Evolutionary conservation across 2,329 filamentous ascomycete species (phyloP).

Genomic region (Aspergillus intermedius): DNA sequence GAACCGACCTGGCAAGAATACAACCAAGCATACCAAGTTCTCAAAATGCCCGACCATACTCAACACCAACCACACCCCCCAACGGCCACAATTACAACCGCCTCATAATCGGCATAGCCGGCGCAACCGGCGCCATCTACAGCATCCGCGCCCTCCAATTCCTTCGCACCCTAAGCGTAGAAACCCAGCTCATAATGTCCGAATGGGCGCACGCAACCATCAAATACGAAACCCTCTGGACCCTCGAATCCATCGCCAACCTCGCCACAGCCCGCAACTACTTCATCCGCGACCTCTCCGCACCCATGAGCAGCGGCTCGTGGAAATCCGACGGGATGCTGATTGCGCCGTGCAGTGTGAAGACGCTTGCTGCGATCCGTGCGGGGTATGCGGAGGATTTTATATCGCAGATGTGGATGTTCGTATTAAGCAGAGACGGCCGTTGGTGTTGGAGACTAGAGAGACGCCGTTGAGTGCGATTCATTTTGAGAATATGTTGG

Average conservation of each 20-base stretch:
- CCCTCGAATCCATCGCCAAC: too few relatives aligned
- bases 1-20: too few relatives aligned
- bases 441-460: constrained; percentile 30
- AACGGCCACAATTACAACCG: too few relatives aligned
- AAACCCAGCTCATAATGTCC: not conserved
- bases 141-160: not conserved
- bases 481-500: constrained; percentile 5
- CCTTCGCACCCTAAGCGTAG: not conserved
- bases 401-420: constrained; percentile 38
- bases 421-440: constrained; percentile 35
- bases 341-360: constrained; percentile 34
- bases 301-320: constrained; percentile 16
- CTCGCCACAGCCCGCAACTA: too few relatives aligned
- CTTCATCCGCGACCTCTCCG: constrained; percentile 16
- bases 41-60: too few relatives aligned
- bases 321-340: constrained; percentile 19
- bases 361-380: constrained; percentile 37
- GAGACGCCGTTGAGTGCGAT: constrained; percentile 29
- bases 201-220: not conserved
- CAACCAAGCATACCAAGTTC: too few relatives aligned
- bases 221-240: not conserved
- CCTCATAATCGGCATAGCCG: not conserved
- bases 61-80: too few relatives aligned
- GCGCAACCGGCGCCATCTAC: not conserved
- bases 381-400: constrained; percentile 37